These are phyloP conservation scores for Plasmodium gonderi DNA, from an alignment of 169 alveolate species.

Conservation along the genomic window DNA sequence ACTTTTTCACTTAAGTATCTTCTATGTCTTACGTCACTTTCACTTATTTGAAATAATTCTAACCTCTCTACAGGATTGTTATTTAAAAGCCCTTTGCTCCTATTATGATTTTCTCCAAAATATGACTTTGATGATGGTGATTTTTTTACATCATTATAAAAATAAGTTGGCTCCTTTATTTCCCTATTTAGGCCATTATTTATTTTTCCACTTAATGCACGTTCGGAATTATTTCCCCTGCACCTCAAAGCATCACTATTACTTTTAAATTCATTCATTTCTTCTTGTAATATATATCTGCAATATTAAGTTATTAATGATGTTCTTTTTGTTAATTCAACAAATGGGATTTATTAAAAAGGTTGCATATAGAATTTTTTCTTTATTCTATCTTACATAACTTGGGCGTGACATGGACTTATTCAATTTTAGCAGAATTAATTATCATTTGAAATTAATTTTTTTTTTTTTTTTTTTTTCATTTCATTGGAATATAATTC, in stretches of 20 bases:
- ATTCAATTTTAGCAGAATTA: neutral
- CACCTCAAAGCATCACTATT: neutral
- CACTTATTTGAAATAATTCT: neutral
- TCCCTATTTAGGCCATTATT: neutral
- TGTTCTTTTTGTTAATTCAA: neutral
- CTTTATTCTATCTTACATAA: neutral
- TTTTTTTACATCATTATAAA: slow-evolving; percentile 2
- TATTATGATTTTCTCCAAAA: neutral
- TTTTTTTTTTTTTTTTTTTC: neutral
- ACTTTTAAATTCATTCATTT: neutral
- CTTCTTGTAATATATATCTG: neutral
- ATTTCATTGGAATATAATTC: neutral
- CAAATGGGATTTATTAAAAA: neutral
- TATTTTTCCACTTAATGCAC: neutral
- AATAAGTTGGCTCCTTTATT: neutral
- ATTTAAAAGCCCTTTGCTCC: neutral
- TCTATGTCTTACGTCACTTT: neutral
- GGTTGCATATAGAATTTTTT: neutral
- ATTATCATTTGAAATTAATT: neutral
- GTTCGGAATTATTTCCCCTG: neutral
- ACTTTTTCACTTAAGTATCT: neutral
- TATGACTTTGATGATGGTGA: neutral
- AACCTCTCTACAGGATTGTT: neutral
- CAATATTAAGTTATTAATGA: neutral
- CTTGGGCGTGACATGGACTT: neutral